phyloP scores from a whole-genome alignment of 805 yeast species.

The Isabelozyma gotoi region DNA sequence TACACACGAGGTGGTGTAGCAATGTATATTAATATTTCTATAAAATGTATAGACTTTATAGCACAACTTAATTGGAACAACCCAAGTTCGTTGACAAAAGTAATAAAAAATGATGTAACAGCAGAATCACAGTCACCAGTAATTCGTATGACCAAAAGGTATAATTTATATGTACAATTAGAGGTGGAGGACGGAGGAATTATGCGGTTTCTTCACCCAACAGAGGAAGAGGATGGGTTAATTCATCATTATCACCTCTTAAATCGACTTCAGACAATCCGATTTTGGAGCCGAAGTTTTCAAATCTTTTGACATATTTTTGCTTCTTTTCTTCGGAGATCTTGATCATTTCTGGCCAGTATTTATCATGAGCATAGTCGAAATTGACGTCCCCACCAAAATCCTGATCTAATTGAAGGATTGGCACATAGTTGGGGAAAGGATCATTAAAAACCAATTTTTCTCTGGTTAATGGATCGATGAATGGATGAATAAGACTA shows the following conservation, averaged over 20 bases:
- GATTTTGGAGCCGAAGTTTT: constrained; percentile 60
- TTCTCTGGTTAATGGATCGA: constrained; percentile 92
- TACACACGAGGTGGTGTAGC: not conserved
- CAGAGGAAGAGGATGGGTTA: constrained; percentile 21
- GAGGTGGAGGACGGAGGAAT: not conserved
- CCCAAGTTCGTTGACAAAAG: not conserved
- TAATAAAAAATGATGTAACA: no score
- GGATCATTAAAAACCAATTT: constrained; percentile 92
- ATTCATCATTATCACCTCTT: constrained; percentile 44
- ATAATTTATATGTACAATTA: no score
- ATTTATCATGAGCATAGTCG: constrained; percentile 73
- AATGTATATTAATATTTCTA: not conserved
- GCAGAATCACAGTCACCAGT: no score
- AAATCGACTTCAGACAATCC: constrained; percentile 86
- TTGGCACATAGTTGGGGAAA: constrained; percentile 77
- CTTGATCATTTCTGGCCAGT: constrained; percentile 72
- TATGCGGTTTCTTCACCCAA: not conserved
- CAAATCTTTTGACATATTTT: constrained; percentile 68
- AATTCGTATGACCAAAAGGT: no score
- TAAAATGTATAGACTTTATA: no score
- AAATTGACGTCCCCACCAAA: constrained; percentile 88
- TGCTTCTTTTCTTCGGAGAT: constrained; percentile 58
- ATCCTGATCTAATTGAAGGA: constrained; percentile 73
- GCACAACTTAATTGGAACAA: not conserved
- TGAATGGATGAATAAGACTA: constrained; percentile 90